phyloP scores from a whole-genome alignment of 306 rosid species.

The Vachellia collinsii region DNA sequence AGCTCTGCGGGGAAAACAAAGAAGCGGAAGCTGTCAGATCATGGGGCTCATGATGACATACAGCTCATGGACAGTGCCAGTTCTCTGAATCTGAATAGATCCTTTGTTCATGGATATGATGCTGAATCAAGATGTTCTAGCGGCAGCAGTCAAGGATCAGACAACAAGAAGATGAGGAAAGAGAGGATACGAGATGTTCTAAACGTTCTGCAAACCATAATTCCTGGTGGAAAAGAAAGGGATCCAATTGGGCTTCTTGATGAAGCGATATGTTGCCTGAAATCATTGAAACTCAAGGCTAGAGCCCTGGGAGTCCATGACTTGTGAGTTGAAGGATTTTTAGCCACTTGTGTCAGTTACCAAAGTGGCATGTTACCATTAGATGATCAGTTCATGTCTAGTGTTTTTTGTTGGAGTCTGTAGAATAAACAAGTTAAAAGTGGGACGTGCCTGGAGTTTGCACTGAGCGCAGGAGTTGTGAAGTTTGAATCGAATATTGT shows the following conservation, averaged over 20 bases:
- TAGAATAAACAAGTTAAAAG: slow-evolving; percentile 46
- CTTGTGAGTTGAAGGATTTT: slow-evolving; percentile 37
- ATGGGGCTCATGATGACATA: slow-evolving; percentile 39
- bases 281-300: slow-evolving; percentile 67
- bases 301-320: slow-evolving; percentile 60
- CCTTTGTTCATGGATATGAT: slow-evolving; percentile 49
- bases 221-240: slow-evolving; percentile 78
- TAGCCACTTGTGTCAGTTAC: slow-evolving; percentile 8
- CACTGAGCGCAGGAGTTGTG: slow-evolving; percentile 13
- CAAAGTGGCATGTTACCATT: slow-evolving; percentile 22
- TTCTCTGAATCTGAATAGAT: slow-evolving; percentile 54
- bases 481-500: slow-evolving; percentile 9
- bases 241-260: slow-evolving; percentile 76
- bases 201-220: slow-evolving; percentile 68
- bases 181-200: slow-evolving; percentile 79
- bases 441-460: not conserved
- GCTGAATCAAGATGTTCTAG: slow-evolving; percentile 78
- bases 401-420: slow-evolving; percentile 33
- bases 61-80: slow-evolving; percentile 64
- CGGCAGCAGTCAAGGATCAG: slow-evolving; percentile 40
- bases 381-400: slow-evolving; percentile 28
- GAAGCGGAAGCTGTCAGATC: slow-evolving; percentile 67
- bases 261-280: slow-evolving; percentile 83
- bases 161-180: slow-evolving; percentile 62
- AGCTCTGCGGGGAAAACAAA: slow-evolving; percentile 61